Evolutionary conservation across 2,329 filamentous ascomycete species (phyloP).

Genomic region (Aurifilum marmelostoma): DNA sequence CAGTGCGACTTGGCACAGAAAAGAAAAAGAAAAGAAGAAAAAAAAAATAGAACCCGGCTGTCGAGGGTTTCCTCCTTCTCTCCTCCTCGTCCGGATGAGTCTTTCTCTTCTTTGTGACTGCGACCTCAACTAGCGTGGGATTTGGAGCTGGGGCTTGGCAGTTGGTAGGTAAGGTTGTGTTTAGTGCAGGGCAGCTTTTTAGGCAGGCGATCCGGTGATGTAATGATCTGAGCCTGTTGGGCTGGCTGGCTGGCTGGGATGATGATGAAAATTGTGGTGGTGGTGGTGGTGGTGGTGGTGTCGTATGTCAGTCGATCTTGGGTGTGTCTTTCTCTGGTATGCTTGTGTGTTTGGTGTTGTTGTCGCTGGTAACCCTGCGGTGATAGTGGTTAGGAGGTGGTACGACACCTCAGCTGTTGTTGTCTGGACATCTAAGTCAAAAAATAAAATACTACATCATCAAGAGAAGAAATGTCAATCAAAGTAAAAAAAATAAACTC

Average conservation of each 20-base stretch:
- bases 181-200: neutral
- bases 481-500: neutral
- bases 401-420: constrained; percentile 1
- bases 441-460: neutral
- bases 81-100: neutral
- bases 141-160: neutral
- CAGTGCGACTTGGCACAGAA: neutral
- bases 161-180: constrained; percentile 1
- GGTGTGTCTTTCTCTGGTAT: neutral
- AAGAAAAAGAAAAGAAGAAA: no score
- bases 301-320: neutral
- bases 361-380: neutral
- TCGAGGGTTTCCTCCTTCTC: neutral
- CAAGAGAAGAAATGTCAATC: neutral
- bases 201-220: constrained; percentile 8
- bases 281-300: neutral
- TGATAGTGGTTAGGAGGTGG: neutral
- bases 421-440: neutral
- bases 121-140: neutral
- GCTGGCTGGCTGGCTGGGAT: neutral
- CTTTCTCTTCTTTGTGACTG: neutral
- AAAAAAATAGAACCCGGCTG: neutral
- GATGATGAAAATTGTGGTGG: neutral
- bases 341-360: neutral
- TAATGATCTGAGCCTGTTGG: neutral